A percentile compares a stretch with the other conserved stretches of the same genome.
phyloP scores from a whole-genome alignment of 306 rosid genomes.

The Acacia acuminata region DNA sequence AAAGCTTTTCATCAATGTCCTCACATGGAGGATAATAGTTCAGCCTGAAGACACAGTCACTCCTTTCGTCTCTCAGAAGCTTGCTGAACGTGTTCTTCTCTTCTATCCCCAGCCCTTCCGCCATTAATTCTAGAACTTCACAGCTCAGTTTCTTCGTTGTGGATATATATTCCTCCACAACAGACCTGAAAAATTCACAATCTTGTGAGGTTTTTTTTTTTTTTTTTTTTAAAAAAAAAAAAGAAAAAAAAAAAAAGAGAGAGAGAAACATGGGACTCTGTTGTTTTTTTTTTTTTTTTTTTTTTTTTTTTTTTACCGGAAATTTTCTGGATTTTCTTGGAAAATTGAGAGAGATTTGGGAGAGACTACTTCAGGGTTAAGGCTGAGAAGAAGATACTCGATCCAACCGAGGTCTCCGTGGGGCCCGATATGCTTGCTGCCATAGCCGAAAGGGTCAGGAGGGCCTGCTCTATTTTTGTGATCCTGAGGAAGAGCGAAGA shows the following conservation, averaged over 20 bases:
- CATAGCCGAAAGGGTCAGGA: constrained; percentile 78
- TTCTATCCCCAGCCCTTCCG: constrained; percentile 61
- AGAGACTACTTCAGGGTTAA: constrained; percentile 57
- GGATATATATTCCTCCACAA: constrained; percentile 39
- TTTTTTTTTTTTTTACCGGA: constrained; percentile 45
- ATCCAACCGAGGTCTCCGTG: constrained; percentile 88
- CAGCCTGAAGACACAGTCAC: constrained; percentile 64
- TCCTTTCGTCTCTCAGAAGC: constrained; percentile 52
- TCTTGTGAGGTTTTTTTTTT: not conserved
- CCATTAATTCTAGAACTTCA: constrained; percentile 57
- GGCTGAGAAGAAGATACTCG: constrained; percentile 69
- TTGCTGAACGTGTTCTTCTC: constrained; percentile 57
- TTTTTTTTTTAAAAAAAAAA: not conserved
- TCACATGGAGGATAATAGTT: constrained; percentile 64
- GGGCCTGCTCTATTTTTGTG: constrained; percentile 63
- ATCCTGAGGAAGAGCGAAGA: constrained; percentile 49
- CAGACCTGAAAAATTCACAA: constrained; percentile 39
- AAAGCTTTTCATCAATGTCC: constrained; percentile 37
- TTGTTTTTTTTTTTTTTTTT: not conserved
- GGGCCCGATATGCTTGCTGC: constrained; percentile 61
- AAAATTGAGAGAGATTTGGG: constrained; percentile 42
- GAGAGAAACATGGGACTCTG: constrained; percentile 24
- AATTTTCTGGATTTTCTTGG: constrained; percentile 37
- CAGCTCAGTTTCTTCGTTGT: constrained; percentile 55
- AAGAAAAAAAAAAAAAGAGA: not conserved